phyloP scores from a whole-genome alignment of 2,329 filamentous ascomycete species.

The Alternaria alternata region DNA sequence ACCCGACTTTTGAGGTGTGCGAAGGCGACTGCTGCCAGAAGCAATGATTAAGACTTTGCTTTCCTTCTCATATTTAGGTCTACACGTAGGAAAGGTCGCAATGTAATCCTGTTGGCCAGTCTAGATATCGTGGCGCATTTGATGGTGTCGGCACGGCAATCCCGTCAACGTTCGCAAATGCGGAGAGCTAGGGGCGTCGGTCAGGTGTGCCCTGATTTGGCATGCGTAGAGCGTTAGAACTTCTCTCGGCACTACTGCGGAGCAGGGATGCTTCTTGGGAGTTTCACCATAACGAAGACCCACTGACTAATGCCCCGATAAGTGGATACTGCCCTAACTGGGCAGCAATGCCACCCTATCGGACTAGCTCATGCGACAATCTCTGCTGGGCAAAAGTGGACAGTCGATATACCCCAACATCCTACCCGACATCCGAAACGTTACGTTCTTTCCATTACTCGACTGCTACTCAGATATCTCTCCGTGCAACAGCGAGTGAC shows the following conservation, averaged over 20 bases:
- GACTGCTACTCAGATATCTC: not conserved
- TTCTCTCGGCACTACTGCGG: slow-evolving; percentile 9
- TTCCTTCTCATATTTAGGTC: not conserved
- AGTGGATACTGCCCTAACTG: not conserved
- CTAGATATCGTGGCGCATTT: not conserved
- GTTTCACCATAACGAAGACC: not conserved
- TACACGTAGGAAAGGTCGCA: not conserved
- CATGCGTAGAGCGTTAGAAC: not conserved
- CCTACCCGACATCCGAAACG: not conserved
- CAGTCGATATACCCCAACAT: not conserved
- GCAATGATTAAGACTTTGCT: not conserved
- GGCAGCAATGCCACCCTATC: not conserved
- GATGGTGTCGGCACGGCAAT: not conserved
- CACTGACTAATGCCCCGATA: not conserved
- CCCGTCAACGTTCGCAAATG: not conserved
- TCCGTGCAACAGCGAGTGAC: not conserved
- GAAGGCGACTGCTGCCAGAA: not conserved
- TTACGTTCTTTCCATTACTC: not conserved
- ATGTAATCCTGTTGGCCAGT: not conserved
- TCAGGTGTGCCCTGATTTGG: not conserved
- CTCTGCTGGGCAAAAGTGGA: not conserved
- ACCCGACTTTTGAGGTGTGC: not conserved
- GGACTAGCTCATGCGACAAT: not conserved
- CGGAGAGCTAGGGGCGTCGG: not conserved
- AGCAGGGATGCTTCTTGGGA: not conserved